phyloP scores from a whole-genome alignment of 768 basidiomycete genomes.

The Flagelloscypha sp. region DNA sequence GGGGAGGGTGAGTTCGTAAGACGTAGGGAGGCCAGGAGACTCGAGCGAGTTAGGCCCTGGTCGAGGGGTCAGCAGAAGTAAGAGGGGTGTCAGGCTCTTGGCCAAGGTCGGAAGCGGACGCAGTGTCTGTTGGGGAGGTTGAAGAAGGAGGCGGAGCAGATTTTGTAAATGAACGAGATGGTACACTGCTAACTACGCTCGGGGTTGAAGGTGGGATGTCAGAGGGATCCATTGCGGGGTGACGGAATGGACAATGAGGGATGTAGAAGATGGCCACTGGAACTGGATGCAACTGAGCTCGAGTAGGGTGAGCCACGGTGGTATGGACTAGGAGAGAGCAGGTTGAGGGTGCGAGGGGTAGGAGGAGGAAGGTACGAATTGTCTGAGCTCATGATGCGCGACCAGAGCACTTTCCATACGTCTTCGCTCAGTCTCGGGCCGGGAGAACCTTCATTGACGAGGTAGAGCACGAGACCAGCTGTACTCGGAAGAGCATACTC shows the following conservation, averaged over 20 bases:
- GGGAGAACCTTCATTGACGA: constrained; percentile 52
- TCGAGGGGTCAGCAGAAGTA: constrained; percentile 31
- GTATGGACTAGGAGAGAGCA: no score
- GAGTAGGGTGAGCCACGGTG: no score
- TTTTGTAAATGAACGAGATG: no score
- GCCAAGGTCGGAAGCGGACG: constrained; percentile 42
- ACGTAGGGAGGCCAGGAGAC: constrained; percentile 20
- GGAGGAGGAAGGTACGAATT: constrained; percentile 29
- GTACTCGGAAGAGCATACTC: constrained; percentile 91
- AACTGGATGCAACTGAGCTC: no score
- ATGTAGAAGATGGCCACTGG: no score
- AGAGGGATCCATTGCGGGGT: no score
- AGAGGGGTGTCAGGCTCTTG: constrained; percentile 47
- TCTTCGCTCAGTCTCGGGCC: constrained; percentile 83
- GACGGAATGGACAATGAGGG: no score
- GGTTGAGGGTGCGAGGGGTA: constrained; percentile 15
- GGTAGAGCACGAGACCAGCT: constrained; percentile 73
- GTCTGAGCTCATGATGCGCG: constrained; percentile 58
- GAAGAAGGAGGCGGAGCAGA: constrained; percentile 27
- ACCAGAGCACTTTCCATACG: constrained; percentile 85
- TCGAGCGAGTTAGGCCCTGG: constrained; percentile 11
- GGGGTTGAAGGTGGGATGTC: no score
- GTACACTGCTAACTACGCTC: no score
- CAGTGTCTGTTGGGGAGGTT: constrained; percentile 40
- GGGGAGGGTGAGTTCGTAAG: constrained; percentile 51